These are phyloP conservation scores for Silene vulgaris DNA, from an alignment of 179 eudicot species.

Conservation along the genomic window DNA sequence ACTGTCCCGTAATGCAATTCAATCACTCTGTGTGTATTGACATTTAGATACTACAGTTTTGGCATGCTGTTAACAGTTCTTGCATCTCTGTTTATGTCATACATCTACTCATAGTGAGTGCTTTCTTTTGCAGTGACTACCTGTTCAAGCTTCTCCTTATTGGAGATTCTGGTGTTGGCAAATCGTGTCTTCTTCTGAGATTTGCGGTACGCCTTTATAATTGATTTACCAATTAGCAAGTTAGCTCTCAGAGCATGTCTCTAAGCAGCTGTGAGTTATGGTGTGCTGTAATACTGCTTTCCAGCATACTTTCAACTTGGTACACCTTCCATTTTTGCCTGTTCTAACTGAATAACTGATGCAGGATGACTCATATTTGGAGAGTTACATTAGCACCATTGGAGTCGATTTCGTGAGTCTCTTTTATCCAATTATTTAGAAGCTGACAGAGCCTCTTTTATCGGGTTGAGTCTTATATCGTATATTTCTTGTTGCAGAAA, in stretches of 20 bases:
- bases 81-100: background rate
- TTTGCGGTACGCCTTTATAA: conserved; percentile 30
- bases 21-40: background rate
- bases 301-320: conserved; percentile 8
- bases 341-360: conserved; percentile 3
- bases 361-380: conserved; percentile 44
- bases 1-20: background rate
- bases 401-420: conserved; percentile 65
- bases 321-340: conserved; percentile 8
- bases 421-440: background rate
- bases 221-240: background rate
- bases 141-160: conserved; percentile 44
- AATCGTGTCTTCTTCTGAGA: conserved; percentile 38
- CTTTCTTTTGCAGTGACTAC: conserved; percentile 31
- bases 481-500: conserved; percentile 39
- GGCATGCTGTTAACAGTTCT: conserved; percentile 4
- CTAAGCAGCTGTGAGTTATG: background rate
- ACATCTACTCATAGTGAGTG: conserved; percentile 1
- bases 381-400: conserved; percentile 68
- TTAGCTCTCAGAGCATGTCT: background rate
- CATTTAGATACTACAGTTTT: background rate
- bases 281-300: background rate
- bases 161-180: conserved; percentile 42
- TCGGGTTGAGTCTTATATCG: conserved; percentile 11
- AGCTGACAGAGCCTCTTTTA: background rate